A percentile compares a stretch with the other conserved stretches of the same genome.
Evolutionary conservation across 2,329 filamentous ascomycete genomes (phyloP).

Genomic region (Aspergillus texensis): DNA sequence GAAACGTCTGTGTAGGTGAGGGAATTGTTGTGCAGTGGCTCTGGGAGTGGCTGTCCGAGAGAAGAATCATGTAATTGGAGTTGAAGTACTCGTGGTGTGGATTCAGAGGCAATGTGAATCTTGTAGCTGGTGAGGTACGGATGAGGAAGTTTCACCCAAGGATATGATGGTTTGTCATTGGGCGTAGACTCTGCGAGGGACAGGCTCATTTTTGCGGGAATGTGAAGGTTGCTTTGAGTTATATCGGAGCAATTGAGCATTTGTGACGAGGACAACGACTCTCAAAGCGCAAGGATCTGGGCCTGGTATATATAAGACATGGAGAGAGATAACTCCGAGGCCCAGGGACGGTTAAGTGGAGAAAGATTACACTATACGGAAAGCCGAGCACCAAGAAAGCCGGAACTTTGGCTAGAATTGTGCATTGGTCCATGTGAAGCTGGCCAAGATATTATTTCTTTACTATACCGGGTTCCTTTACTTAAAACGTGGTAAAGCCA

Average conservation of each 20-base stretch:
- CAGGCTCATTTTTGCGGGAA: conserved; percentile 5
- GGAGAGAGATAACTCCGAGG: background rate
- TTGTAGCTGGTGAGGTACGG: conserved; percentile 50
- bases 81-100: conserved; percentile 30
- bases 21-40: conserved; percentile 43
- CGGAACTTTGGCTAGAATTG: background rate
- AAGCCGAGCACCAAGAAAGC: background rate
- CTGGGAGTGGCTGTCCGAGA: conserved; percentile 34
- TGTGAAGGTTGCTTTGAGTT: background rate
- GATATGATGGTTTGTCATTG: conserved; percentile 24
- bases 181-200: background rate
- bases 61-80: conserved; percentile 40
- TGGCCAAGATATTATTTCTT: background rate
- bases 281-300: background rate
- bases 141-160: conserved; percentile 50
- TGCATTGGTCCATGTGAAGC: background rate
- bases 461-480: background rate
- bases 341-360: background rate
- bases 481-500: conserved; percentile 1
- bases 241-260: background rate
- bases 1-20: conserved; percentile 43
- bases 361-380: background rate
- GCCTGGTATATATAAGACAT: background rate
- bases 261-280: background rate
- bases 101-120: conserved; percentile 34